phyloP scores from a whole-genome alignment of 129 eudicot species.

The Logfia minima region DNA sequence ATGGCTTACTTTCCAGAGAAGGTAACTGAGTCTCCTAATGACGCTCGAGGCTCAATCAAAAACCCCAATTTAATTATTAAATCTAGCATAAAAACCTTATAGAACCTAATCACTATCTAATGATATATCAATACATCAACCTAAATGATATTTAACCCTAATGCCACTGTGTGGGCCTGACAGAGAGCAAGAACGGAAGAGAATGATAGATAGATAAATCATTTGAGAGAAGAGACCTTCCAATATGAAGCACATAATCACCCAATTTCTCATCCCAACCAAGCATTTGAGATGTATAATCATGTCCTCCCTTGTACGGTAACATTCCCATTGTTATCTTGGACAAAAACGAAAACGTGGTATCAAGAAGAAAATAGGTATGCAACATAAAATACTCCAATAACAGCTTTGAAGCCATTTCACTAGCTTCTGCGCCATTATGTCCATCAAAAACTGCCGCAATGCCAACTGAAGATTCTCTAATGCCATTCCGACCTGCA shows the following conservation, averaged over 20 bases:
- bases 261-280: slow-evolving; percentile 53
- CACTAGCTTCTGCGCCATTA: slow-evolving; percentile 97
- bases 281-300: slow-evolving; percentile 36
- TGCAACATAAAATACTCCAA: slow-evolving; percentile 80
- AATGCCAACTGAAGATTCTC: slow-evolving; percentile 68
- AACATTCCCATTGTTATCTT: slow-evolving; percentile 50
- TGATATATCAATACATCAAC: background rate
- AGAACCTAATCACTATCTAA: background rate
- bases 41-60: background rate
- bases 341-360: slow-evolving; percentile 60
- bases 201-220: slow-evolving; percentile 17
- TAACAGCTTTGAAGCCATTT: slow-evolving; percentile 79
- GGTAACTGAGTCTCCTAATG: background rate
- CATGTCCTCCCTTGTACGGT: slow-evolving; percentile 47
- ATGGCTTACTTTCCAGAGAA: too few species aligned
- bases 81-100: background rate
- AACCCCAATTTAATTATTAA: background rate
- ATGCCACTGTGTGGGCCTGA: background rate
- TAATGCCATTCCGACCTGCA: slow-evolving; percentile 62
- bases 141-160: background rate
- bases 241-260: slow-evolving; percentile 45
- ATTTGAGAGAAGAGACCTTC: slow-evolving; percentile 49
- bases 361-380: slow-evolving; percentile 83
- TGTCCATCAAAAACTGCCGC: slow-evolving; percentile 98
- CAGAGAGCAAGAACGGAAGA: background rate